These are phyloP conservation scores for Ephemerocybe angulata DNA, from an alignment of 768 basidiomycete species.

Conservation along the genomic window DNA sequence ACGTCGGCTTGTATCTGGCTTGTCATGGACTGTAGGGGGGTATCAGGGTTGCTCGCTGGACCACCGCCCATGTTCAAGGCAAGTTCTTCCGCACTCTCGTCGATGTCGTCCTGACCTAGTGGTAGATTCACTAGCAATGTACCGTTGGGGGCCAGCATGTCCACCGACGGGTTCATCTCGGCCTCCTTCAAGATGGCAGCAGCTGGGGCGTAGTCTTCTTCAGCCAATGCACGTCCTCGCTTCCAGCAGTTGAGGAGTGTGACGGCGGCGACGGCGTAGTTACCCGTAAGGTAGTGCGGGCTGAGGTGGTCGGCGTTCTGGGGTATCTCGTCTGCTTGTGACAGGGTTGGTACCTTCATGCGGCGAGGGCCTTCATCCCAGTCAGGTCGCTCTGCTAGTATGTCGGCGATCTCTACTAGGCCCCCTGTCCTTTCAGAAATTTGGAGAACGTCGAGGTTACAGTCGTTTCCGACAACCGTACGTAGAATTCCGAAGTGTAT, in stretches of 20 bases:
- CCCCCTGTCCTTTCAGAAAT: conserved; percentile 22
- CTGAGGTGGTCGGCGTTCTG: conserved; percentile 27
- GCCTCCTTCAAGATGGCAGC: not conserved
- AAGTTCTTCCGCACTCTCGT: not conserved
- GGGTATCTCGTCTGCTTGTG: conserved; percentile 14
- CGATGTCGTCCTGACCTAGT: not conserved
- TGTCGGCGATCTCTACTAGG: conserved; percentile 25
- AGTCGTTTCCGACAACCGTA: conserved; percentile 28
- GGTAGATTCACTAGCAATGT: not conserved
- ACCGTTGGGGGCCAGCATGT: not conserved
- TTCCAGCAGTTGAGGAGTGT: conserved; percentile 28
- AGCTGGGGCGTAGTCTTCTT: not conserved
- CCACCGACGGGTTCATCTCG: not conserved
- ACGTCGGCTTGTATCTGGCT: not conserved
- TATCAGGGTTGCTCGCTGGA: not conserved
- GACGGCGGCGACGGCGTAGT: conserved; percentile 21
- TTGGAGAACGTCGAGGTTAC: conserved; percentile 24
- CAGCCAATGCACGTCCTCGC: conserved; percentile 10
- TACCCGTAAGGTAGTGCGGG: conserved; percentile 22
- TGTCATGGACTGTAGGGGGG: not conserved
- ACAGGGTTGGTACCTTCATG: conserved; percentile 23
- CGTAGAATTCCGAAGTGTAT: conserved; percentile 27
- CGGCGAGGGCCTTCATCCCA: conserved; percentile 34
- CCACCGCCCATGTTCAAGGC: too few relatives aligned
- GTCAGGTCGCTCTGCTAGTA: conserved; percentile 30